Evolutionary conservation across 2,329 filamentous ascomycete species (phyloP), one percentile per base, ranked within the genome.

Genomic region (Cercospora sp.): DNA sequence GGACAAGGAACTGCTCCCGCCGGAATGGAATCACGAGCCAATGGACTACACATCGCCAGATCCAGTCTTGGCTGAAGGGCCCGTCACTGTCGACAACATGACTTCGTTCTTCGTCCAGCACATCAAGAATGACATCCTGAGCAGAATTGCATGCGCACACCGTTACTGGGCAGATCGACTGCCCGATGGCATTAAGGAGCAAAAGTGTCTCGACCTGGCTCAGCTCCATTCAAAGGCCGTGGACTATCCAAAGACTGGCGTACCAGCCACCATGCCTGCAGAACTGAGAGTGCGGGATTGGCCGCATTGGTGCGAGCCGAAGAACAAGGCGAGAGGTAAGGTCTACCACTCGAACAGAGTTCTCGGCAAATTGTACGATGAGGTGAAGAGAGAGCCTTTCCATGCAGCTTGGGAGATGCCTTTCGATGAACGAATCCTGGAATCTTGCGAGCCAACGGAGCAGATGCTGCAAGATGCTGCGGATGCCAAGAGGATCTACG

Each of bases 221-320:
- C 82, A 86, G 8, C 81, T 98, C 2, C 95, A 99, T 77, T 98
- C 95, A 0, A 88, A 89, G 73, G 94, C 95, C 0, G 95, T 99
- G 0, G 95, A 99, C 78, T 99, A 95, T 76, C 89, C 92, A 55
- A 99, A 99, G 81, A 94, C 92, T 1, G 95, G 95, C 0, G 85
- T 90, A 9, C 87, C 91, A 0, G 94, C 94, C 0, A 80, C 85
- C 20, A 90, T 96, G 83, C 82, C 83, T 6, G 80, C 81, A 45
- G 81, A 84, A 0, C 81, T 95, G 3, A 82, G 83, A n/a, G 89
- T 91, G 0, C 82, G 74, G 5, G 81, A 74, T 64, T 96, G 88
- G 86, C 95, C 93, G 0, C 94, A 97, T 77, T 98, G 94, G 77
- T 94, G 96, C 89, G 90, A 93, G 77, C 67, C 67, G 1, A 84